Percentiles rank a stretch among this genome's conserved stretches.
These are phyloP conservation scores for Populus alba DNA, from an alignment of 345 rosid genomes.

Conservation along the genomic window DNA sequence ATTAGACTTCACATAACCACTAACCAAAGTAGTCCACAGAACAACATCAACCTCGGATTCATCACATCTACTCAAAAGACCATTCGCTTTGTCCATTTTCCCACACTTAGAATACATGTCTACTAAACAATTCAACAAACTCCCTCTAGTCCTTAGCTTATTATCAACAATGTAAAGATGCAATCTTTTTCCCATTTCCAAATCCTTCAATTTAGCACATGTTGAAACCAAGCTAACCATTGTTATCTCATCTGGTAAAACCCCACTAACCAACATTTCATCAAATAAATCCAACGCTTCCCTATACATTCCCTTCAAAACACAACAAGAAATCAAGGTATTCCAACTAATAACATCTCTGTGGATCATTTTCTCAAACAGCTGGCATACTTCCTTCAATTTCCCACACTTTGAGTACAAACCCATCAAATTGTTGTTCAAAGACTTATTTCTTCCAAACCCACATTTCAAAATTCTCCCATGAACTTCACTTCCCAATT, in stretches of 20 bases:
- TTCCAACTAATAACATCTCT: constrained; percentile 14
- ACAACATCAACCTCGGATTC: constrained; percentile 7
- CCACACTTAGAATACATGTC: constrained; percentile 12
- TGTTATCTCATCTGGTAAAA: constrained; percentile 13
- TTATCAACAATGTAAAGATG: neutral
- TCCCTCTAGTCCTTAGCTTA: neutral
- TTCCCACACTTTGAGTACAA: constrained; percentile 5
- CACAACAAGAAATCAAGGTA: constrained; percentile 15
- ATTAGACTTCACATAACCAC: constrained; percentile 3
- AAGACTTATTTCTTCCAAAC: constrained; percentile 3
- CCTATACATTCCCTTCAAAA: constrained; percentile 1
- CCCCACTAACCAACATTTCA: constrained; percentile 7
- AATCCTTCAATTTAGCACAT: constrained; percentile 12
- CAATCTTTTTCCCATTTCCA: neutral
- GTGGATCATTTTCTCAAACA: neutral
- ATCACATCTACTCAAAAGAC: neutral
- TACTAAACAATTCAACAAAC: constrained; percentile 7
- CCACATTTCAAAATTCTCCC: constrained; percentile 15
- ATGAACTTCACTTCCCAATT: constrained; percentile 8
- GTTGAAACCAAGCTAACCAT: constrained; percentile 11
- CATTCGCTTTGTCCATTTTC: constrained; percentile 3
- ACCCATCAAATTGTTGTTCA: constrained; percentile 16
- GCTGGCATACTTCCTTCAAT: neutral
- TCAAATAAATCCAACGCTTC: constrained; percentile 13
- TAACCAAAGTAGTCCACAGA: constrained; percentile 3